Base-by-base conservation (phyloP, 768 basidiomycete genomes). In the Fomitopsis serialis region DNA sequence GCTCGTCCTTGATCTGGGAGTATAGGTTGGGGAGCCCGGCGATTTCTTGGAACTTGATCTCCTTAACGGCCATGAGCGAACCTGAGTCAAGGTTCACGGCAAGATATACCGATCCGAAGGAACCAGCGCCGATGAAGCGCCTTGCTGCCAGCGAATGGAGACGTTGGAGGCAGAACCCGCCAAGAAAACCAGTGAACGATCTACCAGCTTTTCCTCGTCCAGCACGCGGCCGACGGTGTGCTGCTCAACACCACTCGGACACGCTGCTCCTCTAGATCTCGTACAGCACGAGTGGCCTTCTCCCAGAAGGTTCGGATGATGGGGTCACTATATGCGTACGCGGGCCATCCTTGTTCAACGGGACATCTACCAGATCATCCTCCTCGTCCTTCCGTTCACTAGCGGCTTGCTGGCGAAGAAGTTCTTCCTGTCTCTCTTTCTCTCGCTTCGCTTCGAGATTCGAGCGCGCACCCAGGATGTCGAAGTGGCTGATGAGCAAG, bases 91-190 rank as follows among this genome's bases (percentile, higher is more conserved):
- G 78, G 67, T 98, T 98, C 70, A 98, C 89, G 17, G 95, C 97
- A 45, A 93, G 82, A 68, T 98, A 99, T n/a, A 99, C 97, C n/a
- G 92, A 96, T 21, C 97, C 97, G 68, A 97, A 98, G 9, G 97
- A 95, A 15, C 97, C 97, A n/a, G 94, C 86, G 48, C 96, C 97
- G 61, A 99, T 98, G 73, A 98, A 98, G 54, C 89, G 84, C 13
- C 96, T 71, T 99, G 97, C 67, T 98, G 96, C 97, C 97, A 99
- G 37, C 91, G 84, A 56, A 98, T 87, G 2, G 93, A 91, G 57
- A 98, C 92, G 61, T 96, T 97, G 24, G 93, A 94, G 37, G 85
- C 86, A n/a, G 92, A 92, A 2, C 93, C 93, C 0, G 97, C 97
- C 37, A 99, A 80, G 76, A 94, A 96, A 6, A 94, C 86, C 44